These are phyloP conservation scores for Pulveroboletus ravenelii DNA, from an alignment of 768 basidiomycete species.

Conservation along the genomic window DNA sequence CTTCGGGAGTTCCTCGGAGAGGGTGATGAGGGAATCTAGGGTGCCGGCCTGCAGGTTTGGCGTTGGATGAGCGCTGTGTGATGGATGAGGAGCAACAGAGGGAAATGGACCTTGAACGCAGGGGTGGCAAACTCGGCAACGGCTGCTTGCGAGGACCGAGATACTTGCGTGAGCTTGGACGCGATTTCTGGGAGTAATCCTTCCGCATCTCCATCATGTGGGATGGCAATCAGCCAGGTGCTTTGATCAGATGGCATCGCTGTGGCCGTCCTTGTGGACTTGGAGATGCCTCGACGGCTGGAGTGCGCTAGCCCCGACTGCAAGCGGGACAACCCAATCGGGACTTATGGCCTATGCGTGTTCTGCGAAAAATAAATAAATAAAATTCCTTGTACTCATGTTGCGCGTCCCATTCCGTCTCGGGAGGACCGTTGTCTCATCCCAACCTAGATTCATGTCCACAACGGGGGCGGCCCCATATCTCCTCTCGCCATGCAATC, in stretches of 20 bases:
- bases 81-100: background rate
- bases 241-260: slow-evolving; percentile 93
- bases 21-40: slow-evolving; percentile 77
- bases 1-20: slow-evolving; percentile 93
- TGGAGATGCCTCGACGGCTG: slow-evolving; percentile 1
- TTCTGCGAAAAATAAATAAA: slow-evolving; percentile 12
- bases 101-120: slow-evolving; percentile 76
- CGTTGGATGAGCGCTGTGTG: slow-evolving; percentile 4
- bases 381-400: background rate
- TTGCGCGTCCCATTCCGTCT: slow-evolving; percentile 8
- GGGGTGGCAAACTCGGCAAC: slow-evolving; percentile 73
- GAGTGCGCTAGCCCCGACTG: background rate
- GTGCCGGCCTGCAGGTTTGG: slow-evolving; percentile 73
- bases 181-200: slow-evolving; percentile 62
- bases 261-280: slow-evolving; percentile 7
- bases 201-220: slow-evolving; percentile 81
- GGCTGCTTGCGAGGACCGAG: slow-evolving; percentile 44
- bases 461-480: slow-evolving; percentile 39
- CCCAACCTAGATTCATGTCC: slow-evolving; percentile 33
- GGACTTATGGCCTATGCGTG: slow-evolving; percentile 2
- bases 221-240: slow-evolving; percentile 88
- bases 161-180: slow-evolving; percentile 56
- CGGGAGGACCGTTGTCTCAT: slow-evolving; percentile 1
- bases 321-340: slow-evolving; percentile 6
- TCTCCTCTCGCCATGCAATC: slow-evolving; percentile 48